Base-by-base conservation (phyloP, 2,329 filamentous ascomycete species). In the Neofusicoccum sp. region DNA sequence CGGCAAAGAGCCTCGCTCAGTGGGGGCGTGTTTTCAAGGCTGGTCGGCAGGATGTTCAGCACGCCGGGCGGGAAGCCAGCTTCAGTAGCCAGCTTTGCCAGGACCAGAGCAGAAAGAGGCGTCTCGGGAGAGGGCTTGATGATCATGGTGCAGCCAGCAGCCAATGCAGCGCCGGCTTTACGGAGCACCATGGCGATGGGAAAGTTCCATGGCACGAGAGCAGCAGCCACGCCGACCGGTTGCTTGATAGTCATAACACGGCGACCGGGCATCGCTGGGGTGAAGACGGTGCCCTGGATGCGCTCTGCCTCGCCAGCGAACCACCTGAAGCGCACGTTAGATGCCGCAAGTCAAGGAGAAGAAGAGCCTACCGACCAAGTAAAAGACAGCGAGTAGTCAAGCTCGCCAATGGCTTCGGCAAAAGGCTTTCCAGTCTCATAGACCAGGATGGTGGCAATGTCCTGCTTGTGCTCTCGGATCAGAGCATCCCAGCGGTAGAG, bases 71-170 rank as follows among this genome's bases (percentile, higher is more conserved):
- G 82, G 62, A 88, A 68, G 6, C 68, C 69, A 6, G 68, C 69
- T 54, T 70, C 63, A 9, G 65, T 62, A 24, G 69, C 49, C 31
- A 71, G 54, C 20, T 63, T 63, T 12, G 63, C 68, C 1, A 63
- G n/a, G n/a, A 44, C 48, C 4, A 64, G 58, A n/a, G 53, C 43
- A 3, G 41, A 47, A 8, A 65, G 38, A 5, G 64, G 64, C 14
- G 64, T 45, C 28, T 64, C 62, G 12, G 64, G 63, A 12, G 64
- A 65, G 4, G 64, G 44, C 49, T 59, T 63, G 40, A 82, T 76
- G 31, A 93, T 80, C 85, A 93, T 90, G 1, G 88, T 87, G 69
- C 88, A 90, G 1, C 88, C 88, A 3, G 88, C 88, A 1, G 88
- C 88, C 40, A 90, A 74, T 1, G 88, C 88, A 6, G 87, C 86